Evolutionary conservation across 148 eudicot genomes (phyloP).

Genomic region (Chenopodium quinoa): DNA sequence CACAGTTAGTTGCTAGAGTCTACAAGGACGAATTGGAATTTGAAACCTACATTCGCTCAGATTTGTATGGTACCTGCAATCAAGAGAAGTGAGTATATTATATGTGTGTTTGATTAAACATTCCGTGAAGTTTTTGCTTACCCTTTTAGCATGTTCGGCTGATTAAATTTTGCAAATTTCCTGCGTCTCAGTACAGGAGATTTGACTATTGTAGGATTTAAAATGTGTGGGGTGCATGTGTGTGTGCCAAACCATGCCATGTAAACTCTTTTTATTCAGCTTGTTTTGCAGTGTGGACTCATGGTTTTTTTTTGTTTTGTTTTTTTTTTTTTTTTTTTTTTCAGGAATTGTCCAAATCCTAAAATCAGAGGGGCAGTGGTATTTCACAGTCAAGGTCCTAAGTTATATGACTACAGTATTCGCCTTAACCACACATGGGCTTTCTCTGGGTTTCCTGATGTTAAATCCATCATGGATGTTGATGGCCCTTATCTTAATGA

Average conservation of each 20-base stretch:
- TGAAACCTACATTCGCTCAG: slow-evolving; percentile 80
- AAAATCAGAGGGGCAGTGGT: slow-evolving; percentile 90
- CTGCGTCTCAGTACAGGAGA: no score
- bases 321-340: slow-evolving; percentile 16
- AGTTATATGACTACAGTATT: slow-evolving; percentile 84
- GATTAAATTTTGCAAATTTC: no score
- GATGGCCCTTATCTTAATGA: slow-evolving; percentile 95
- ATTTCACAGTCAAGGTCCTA: slow-evolving; percentile 93
- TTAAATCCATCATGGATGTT: slow-evolving; percentile 83
- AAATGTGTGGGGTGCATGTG: no score
- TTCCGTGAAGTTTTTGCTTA: neutral
- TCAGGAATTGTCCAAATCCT: slow-evolving; percentile 79
- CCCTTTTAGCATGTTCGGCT: neutral
- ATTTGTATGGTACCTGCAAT: slow-evolving; percentile 65
- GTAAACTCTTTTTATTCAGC: neutral
- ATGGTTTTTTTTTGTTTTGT: slow-evolving; percentile 8
- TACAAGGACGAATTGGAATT: slow-evolving; percentile 83
- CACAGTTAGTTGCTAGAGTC: slow-evolving; percentile 59
- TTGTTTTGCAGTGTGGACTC: slow-evolving; percentile 7
- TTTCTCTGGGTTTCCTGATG: slow-evolving; percentile 93
- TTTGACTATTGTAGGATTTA: no score
- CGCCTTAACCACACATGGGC: slow-evolving; percentile 99
- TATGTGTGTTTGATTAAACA: neutral
- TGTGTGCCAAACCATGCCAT: neutral
- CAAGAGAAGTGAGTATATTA: slow-evolving; percentile 51